A percentile compares a stretch with the other conserved stretches of the same genome.
phyloP scores from a whole-genome alignment of 2,329 filamentous ascomycete species.

The Hypoxylon sp. region DNA sequence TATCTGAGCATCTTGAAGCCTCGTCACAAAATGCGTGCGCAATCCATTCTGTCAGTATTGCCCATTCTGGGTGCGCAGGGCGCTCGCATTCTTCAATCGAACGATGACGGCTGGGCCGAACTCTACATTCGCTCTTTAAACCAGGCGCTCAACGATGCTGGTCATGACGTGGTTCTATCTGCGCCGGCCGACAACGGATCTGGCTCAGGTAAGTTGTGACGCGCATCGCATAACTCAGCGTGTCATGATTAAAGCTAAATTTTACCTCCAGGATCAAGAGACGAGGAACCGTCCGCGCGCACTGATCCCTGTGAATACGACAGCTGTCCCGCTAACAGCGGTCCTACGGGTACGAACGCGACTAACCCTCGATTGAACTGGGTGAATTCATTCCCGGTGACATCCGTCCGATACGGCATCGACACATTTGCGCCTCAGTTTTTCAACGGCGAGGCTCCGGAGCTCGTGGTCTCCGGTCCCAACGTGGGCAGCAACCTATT shows the following conservation, averaged over 20 bases:
- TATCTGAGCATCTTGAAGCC: constrained; percentile 4
- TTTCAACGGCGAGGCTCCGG: constrained; percentile 62
- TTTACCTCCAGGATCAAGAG: constrained; percentile 58
- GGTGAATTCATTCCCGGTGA: constrained; percentile 75
- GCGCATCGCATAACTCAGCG: background rate
- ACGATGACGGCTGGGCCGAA: constrained; percentile 80
- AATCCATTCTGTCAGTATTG: constrained; percentile 25
- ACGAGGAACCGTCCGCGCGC: constrained; percentile 57
- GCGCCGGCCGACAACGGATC: constrained; percentile 73
- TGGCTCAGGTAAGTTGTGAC: constrained; percentile 58
- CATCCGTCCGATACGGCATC: constrained; percentile 70
- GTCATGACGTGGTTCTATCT: constrained; percentile 70
- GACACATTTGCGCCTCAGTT: constrained; percentile 61
- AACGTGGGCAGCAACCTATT: constrained; percentile 69
- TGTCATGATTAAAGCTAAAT: constrained; percentile 13
- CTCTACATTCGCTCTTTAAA: constrained; percentile 70
- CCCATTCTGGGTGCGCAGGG: constrained; percentile 36
- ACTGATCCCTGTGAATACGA: constrained; percentile 65
- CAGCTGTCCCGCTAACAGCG: constrained; percentile 66
- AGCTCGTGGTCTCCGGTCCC: constrained; percentile 71
- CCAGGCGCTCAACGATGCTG: constrained; percentile 60
- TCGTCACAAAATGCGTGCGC: constrained; percentile 33
- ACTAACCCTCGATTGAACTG: constrained; percentile 70
- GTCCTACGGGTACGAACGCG: constrained; percentile 64
- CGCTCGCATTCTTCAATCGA: constrained; percentile 69